A percentile compares a stretch with the other conserved stretches of the same genome.
Evolutionary conservation across 306 rosid species (phyloP).

Genomic region (Ormosia emarginata): DNA sequence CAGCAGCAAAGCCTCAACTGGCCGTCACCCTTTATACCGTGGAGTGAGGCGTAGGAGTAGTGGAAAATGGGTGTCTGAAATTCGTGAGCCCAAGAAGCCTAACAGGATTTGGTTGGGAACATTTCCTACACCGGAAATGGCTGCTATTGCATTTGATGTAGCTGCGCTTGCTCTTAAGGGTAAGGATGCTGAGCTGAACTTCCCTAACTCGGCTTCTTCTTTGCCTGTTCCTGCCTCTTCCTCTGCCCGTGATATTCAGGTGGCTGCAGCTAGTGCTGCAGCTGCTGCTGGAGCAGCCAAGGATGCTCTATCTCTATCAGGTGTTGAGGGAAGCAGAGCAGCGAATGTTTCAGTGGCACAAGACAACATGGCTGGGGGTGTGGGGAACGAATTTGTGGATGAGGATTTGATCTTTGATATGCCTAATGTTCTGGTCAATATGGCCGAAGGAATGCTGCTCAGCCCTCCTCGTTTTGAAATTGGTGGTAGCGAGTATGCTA

Average conservation of each 20-base stretch:
- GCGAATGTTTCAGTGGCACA: not conserved
- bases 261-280: conserved; percentile 78
- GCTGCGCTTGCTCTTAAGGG: conserved; percentile 93
- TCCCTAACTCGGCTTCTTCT: conserved; percentile 79
- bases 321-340: not conserved
- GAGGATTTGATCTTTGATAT: conserved; percentile 89
- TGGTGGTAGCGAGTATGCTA: conserved; percentile 11
- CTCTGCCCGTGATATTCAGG: conserved; percentile 73
- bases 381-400: conserved; percentile 47
- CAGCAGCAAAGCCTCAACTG: conserved; percentile 20
- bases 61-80: conserved; percentile 57
- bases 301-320: conserved; percentile 23
- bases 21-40: conserved; percentile 39
- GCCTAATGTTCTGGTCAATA: conserved; percentile 72
- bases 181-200: conserved; percentile 62
- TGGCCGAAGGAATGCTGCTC: conserved; percentile 94
- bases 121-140: conserved; percentile 85
- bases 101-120: conserved; percentile 89
- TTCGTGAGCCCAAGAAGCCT: conserved; percentile 44
- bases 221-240: conserved; percentile 76
- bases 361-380: not conserved
- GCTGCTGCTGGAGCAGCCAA: conserved; percentile 59
- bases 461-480: conserved; percentile 82
- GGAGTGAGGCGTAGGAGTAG: conserved; percentile 48
- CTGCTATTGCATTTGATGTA: conserved; percentile 90